phyloP scores from a whole-genome alignment of 2,329 filamentous ascomycete species.

The Fusarium palustre region DNA sequence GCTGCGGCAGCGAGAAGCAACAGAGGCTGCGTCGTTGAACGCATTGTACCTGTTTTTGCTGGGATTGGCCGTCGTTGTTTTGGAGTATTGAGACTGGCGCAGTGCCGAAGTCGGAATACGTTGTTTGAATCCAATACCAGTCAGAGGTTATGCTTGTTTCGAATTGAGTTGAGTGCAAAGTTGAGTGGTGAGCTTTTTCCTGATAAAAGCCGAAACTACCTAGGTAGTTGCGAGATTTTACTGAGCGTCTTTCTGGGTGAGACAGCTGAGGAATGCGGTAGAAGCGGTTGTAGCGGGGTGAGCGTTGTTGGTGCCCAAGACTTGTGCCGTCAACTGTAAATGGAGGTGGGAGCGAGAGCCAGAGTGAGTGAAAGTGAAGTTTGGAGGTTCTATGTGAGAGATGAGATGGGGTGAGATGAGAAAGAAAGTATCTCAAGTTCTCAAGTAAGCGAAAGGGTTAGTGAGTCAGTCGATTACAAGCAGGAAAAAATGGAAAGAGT shows the following conservation, averaged over 20 bases:
- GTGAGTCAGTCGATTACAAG: constrained; percentile 20
- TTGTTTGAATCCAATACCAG: constrained; percentile 30
- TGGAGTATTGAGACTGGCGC: constrained; percentile 10
- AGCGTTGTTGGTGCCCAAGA: constrained; percentile 36
- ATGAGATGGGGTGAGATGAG: constrained; percentile 13
- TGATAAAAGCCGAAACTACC: constrained; percentile 5
- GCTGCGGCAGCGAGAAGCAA: constrained; percentile 55
- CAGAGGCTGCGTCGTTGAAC: constrained; percentile 47
- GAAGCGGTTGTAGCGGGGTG: constrained; percentile 27
- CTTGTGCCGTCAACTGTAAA: constrained; percentile 9
- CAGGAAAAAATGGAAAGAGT: constrained; percentile 22
- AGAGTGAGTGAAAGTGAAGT: neutral
- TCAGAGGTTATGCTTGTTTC: constrained; percentile 11
- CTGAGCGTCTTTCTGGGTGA: constrained; percentile 27
- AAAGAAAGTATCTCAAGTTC: neutral
- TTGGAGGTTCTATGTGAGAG: constrained; percentile 27
- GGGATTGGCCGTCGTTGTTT: constrained; percentile 8
- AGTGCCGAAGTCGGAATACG: constrained; percentile 14
- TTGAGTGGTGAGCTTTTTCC: constrained; percentile 5
- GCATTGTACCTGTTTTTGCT: constrained; percentile 36
- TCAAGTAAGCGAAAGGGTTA: constrained; percentile 6
- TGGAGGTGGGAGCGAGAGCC: constrained; percentile 2
- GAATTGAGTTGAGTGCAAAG: constrained; percentile 20
- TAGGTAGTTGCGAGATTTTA: constrained; percentile 32
- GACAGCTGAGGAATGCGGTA: constrained; percentile 34